Evolutionary conservation across 805 yeast species (phyloP).

Genomic region (Brettanomyces sp.): DNA sequence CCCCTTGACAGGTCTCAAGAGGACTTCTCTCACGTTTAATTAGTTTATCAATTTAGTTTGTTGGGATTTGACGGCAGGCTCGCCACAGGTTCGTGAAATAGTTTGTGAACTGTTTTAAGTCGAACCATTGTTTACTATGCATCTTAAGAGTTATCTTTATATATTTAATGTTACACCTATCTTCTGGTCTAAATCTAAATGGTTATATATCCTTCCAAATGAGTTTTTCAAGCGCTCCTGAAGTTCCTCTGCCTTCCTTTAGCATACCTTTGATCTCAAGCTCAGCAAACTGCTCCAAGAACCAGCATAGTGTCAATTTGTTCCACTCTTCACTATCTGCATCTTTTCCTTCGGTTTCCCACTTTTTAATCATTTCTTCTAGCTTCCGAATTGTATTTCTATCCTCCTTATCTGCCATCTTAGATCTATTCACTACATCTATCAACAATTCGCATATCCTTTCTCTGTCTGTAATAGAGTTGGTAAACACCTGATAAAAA

Average conservation of each 20-base stretch:
- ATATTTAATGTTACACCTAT: background rate
- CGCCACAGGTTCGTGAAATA: too few species aligned
- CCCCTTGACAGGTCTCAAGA: background rate
- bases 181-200: background rate
- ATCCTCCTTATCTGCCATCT: background rate
- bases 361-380: constrained; percentile 2
- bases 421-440: constrained; percentile 1
- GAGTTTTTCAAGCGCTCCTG: constrained; percentile 60
- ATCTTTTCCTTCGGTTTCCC: constrained; percentile 20
- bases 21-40: constrained; percentile 1
- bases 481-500: constrained; percentile 28
- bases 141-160: too few species aligned
- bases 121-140: too few species aligned
- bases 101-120: too few species aligned
- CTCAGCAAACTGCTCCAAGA: constrained; percentile 66
- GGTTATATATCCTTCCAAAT: constrained; percentile 56
- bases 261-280: constrained; percentile 61
- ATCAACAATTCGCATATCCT: constrained; percentile 11
- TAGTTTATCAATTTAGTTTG: background rate
- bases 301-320: constrained; percentile 56
- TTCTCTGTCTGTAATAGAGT: constrained; percentile 15
- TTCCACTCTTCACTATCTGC: constrained; percentile 46
- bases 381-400: background rate
- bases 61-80: too few species aligned
- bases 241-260: constrained; percentile 49